Base-by-base conservation (phyloP, 352 stramenopile genomes). In the Phytophthora melonis region DNA sequence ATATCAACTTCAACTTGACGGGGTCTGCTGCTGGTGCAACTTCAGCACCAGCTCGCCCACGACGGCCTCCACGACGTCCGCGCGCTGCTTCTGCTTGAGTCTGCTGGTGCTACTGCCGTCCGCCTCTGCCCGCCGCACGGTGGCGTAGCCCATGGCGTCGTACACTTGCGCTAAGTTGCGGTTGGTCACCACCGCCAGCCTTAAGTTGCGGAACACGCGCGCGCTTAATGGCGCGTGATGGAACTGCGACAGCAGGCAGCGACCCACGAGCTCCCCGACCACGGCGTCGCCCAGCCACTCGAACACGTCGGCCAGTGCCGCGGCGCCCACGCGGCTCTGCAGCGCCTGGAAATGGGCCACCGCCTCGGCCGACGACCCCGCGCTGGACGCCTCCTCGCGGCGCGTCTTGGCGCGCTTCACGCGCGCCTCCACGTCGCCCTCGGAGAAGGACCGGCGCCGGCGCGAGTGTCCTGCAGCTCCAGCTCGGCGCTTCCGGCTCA, bases 221-320 rank as follows among this genome's bases (percentile, higher is more conserved):
- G 84, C 83, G 25, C 84, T 87, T 16, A 95, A 54, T 13, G 86
- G 85, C 2, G 80, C 72, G 8, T 70, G 53, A 16, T 87, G 78
- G 65, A 93, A 93, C 56, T 93, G 86, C 4, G 84, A 84, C 36
- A 95, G 63, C 23, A 95, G 57, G 36, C 83, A 91, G 8, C 87
- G 70, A 3, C 79, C 87, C 14, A 92, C 82, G 1, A 93, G 63
- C 71, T 95, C 88, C n/a, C 87, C 85, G 14, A 93, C 78, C 10
- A 93, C 80, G 5, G 88, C 86, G 58, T 95, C 88, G 41, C 88
- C 88, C 27, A 95, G 66, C 88, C 88, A 95, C 72, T 95, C 88
- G 68, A 85, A 85, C 45, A 92, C 86, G 27, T 95, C 88, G 25
- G 77, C 81, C 13, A 86, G 54, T 1, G 72, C 58, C 11, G 39